Base-by-base conservation (phyloP, 169 alveolate species). In the Miamiensis avidus region DNA sequence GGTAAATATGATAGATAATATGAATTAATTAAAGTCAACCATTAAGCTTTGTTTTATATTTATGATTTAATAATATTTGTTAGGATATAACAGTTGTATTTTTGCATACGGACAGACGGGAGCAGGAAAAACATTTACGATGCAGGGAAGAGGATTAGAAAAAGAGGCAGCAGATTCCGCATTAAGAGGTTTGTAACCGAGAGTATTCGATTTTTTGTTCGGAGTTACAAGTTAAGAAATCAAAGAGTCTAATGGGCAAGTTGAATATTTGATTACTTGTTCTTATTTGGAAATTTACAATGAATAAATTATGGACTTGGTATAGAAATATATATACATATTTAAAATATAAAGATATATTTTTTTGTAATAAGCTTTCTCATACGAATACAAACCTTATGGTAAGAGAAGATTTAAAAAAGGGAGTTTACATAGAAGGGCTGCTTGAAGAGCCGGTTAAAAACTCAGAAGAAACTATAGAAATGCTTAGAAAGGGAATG, bases 281-380 rank as follows among this genome's bases (percentile, higher is more conserved):
- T 83, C 93, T 32, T 96, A 95, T 87, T 88, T 95, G 27, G 98
- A 96, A 91, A 96, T 96, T 31, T 96, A 96, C 86, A 95, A 95
- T 86, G 98, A 96, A 86, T 91, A 92, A 73, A 94, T 96, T 31
- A 94, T 92, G 85, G 98, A 96, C 88, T 82, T 96, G 31, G 84
- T 94, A 69, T 49, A 20, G 20, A 49, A 49, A 49, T 49, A 49
- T 11, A 11, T 49, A 49, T 11, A 49, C 4, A 11, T 49, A 49
- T 49, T 49, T 11, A 49, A 49, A 49, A 11, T 49, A 49, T 49
- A 49, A 11, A 11, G 4, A 49, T 49, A 65, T 65, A 25, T 76
- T 76, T 32, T 31, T 76, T 26, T 33, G 25, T 26, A 31, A 34
- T 20, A 25, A 77, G 82, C 29, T 77, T n/a, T 77, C 82, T 32